Conservation (phyloP, 208 protist species). For the Strigomonas culicis region DNA sequence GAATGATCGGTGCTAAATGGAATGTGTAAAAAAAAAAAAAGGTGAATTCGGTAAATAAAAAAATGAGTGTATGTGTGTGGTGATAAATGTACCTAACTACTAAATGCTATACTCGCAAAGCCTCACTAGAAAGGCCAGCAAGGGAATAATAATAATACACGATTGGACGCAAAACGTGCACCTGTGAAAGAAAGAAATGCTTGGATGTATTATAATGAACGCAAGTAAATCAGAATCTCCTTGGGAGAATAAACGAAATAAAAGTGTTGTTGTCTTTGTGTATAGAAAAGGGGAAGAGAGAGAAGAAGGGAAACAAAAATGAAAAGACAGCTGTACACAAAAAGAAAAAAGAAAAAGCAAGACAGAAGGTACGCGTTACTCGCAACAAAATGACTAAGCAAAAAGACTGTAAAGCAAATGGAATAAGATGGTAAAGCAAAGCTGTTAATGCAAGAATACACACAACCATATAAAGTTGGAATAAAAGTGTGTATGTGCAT, state of each 20-base stretch:
- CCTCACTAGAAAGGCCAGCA: neutral
- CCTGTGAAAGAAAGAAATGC: neutral
- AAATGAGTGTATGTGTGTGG: neutral
- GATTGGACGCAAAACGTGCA: neutral
- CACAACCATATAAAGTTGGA: neutral
- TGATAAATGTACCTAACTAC: neutral
- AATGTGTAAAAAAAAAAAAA: neutral
- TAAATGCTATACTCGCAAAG: conserved; percentile 1
- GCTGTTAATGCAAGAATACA: neutral
- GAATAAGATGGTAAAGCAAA: neutral
- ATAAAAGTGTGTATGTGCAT: neutral
- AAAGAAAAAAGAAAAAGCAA: conserved; percentile 3
- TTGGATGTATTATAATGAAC: neutral
- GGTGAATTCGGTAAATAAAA: neutral
- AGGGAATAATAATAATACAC: neutral
- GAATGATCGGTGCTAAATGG: neutral
- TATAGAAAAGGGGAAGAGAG: neutral
- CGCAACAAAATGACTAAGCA: neutral
- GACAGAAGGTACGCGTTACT: neutral
- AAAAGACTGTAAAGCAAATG: neutral
- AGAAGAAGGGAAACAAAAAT: neutral
- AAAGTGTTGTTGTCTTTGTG: neutral
- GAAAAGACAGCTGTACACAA: neutral
- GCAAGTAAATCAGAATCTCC: neutral
- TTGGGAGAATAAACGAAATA: neutral